Evolutionary conservation across 441 rosid genomes (phyloP), one percentile per base, ranked within the genome.

Genomic region (Gossypium davidsonii): DNA sequence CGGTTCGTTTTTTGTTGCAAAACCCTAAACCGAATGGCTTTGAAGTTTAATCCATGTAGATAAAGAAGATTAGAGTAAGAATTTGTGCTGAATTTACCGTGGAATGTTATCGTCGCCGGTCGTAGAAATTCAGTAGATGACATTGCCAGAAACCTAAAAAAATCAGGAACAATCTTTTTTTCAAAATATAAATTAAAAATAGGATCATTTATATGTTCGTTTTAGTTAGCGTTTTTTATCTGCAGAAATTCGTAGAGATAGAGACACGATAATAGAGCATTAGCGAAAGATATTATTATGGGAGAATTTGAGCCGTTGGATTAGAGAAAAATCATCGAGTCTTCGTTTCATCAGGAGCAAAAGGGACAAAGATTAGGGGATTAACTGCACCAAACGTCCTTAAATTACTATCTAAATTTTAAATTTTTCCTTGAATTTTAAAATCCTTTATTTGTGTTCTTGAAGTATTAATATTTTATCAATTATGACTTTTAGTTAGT

Each of bases 61-160:
- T 76, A 77, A 63, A 76, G 80, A 21, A 81, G 78, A 77, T 61
- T 75, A 51, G 28, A 76, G 60, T 77, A 69, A 1, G 84, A 78
- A 78, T 74, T 67, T 3, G 79, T 3, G 17, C 70, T 51, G 37
- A 81, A 83, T 64, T 72, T 81, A 44, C 73, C 57, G 73, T 81
- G 86, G 66, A 75, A 26, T 49, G 42, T 49, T 49, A 67, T 49
- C 15, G 83, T 70, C 39, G 73, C 72, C 12, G 92, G 90, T 57
- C 84, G 79, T 53, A 75, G 74, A 56, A 83, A 76, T 72, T 88
- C 92, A 73, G 86, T 72, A 73, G 83, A 80, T 39, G 85, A 67
- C 92, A 88, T 91, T 73, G 67, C 42, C 18, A 1, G 65, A 84
- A 76, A 84, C 89, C 87, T 83, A 84, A 60, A 67, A 72, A 20